phyloP scores from a whole-genome alignment of 2,329 filamentous ascomycete species.

The Gnomoniopsis smithogilvyi region DNA sequence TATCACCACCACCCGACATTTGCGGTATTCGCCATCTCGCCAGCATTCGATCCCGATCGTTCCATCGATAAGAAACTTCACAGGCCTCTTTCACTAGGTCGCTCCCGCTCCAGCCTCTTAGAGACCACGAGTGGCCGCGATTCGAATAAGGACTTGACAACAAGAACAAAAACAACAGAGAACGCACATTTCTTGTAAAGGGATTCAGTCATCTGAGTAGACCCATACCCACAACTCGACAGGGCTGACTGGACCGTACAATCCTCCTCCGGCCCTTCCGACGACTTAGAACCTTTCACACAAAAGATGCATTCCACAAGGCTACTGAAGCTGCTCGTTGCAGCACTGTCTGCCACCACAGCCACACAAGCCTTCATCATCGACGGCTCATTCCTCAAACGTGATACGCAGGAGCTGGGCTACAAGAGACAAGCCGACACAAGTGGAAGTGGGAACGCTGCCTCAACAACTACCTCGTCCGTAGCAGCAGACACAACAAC shows the following conservation, averaged over 20 bases:
- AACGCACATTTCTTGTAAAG: too few species aligned
- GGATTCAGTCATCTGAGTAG: not conserved
- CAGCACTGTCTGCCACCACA: slow-evolving; percentile 44
- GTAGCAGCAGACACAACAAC: slow-evolving; percentile 1
- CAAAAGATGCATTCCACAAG: slow-evolving; percentile 45
- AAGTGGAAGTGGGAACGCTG: not conserved
- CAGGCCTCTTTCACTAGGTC: not conserved
- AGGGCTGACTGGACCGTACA: not conserved
- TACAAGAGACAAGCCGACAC: not conserved
- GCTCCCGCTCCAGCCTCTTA: not conserved
- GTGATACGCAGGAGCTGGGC: not conserved
- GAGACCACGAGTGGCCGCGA: not conserved
- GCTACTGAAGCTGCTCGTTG: slow-evolving; percentile 43
- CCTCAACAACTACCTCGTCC: not conserved
- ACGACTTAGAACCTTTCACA: not conserved
- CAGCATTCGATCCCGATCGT: not conserved
- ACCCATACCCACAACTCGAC: not conserved
- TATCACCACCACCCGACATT: not conserved
- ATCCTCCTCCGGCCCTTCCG: not conserved
- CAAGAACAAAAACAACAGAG: not conserved
- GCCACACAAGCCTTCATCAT: slow-evolving; percentile 42
- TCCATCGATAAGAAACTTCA: not conserved
- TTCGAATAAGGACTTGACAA: not conserved
- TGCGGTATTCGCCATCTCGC: not conserved
- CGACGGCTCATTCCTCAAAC: slow-evolving; percentile 23